Evolutionary conservation across 2,329 filamentous ascomycete genomes (phyloP), one percentile per base, ranked within the genome.

Genomic region (Talaromyces atroroseus): DNA sequence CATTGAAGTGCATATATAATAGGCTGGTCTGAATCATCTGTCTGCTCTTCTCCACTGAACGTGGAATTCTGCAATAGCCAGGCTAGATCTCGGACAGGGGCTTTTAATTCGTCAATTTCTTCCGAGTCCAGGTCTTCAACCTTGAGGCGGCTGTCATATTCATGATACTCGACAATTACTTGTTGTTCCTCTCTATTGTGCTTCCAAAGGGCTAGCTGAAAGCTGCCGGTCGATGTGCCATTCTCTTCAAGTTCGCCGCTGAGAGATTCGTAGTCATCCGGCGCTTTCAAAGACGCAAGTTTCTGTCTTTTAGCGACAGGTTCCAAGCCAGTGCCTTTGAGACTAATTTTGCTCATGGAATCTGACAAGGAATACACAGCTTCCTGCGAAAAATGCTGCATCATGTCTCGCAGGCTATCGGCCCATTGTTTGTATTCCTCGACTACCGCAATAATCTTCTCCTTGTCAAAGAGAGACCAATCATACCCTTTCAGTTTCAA

Each of bases 381-480:
- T 6, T 66, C 63, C 47, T 68, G 64, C 5, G 61, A 66, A 45
- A 68, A 60, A 49, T 67, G 63, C 56, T 65, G 63, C 65, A 69
- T 69, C 18, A 69, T 26, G 36, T 67, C 63, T 11, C 64, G 54
- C 49, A 69, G 55, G 47, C 59, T 62, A 24, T 60, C 59, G 1
- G 65, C 64, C 66, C 63, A 69, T 24, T 59, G 55, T n/a, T 64
- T 65, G 32, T 69, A 67, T 21, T 62, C 57, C 2, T 65, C 63
- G 10, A 67, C 50, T 7, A 67, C 60, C 8, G 47, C 44, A 24
- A 63, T 52, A 49, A 70, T 56, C 52, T 63, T 66, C 53, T 66
- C 62, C 57, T 63, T 67, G 54, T 70, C 66, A 42, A 68, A 70
- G 6, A 70, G 61, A 3, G 66, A 64, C 67, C 67, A 69, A 59